These are phyloP conservation scores for Starmerella floris DNA, from an alignment of 805 yeast genomes.

Conservation along the genomic window DNA sequence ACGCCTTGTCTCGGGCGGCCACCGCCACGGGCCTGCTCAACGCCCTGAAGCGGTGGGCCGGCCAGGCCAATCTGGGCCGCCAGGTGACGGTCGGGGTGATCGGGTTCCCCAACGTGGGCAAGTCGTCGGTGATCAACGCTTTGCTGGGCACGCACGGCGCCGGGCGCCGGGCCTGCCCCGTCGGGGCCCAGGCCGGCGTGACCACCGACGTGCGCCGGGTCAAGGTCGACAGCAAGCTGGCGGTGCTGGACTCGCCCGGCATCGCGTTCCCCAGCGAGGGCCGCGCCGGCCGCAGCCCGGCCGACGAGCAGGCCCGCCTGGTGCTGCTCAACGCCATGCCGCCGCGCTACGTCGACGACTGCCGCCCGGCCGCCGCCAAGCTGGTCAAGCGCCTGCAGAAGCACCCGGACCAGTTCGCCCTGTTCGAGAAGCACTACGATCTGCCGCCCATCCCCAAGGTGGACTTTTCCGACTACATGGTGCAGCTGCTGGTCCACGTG, in stretches of 20 bases:
- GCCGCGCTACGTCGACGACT: conserved; percentile 71
- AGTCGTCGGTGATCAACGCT: conserved; percentile 86
- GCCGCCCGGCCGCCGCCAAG: conserved; percentile 64
- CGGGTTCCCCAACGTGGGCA: conserved; percentile 96
- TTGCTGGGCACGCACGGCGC: conserved; percentile 50
- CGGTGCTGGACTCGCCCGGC: conserved; percentile 90
- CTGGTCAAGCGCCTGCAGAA: conserved; percentile 65
- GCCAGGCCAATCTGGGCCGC: conserved; percentile 71
- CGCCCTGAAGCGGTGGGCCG: conserved; percentile 74
- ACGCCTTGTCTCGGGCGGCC: conserved; percentile 52
- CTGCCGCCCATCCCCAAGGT: conserved; percentile 66
- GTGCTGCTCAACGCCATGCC: conserved; percentile 82
- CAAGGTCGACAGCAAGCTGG: conserved; percentile 78
- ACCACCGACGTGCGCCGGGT: conserved; percentile 86
- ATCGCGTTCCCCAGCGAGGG: conserved; percentile 72
- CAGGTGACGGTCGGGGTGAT: conserved; percentile 87
- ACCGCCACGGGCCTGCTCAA: conserved; percentile 66
- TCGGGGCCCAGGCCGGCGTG: conserved; percentile 95
- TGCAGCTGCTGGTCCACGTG: conserved; percentile 77
- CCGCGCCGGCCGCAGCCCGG: conserved; percentile 27
- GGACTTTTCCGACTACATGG: conserved; percentile 64
- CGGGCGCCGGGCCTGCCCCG: conserved; percentile 70
- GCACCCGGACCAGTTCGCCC: conserved; percentile 49
- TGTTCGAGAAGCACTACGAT: conserved; percentile 57
- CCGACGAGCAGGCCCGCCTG: conserved; percentile 74